phyloP scores from a whole-genome alignment of 1,284 basidiomycete species.

The Ustilago vetiveriae region DNA sequence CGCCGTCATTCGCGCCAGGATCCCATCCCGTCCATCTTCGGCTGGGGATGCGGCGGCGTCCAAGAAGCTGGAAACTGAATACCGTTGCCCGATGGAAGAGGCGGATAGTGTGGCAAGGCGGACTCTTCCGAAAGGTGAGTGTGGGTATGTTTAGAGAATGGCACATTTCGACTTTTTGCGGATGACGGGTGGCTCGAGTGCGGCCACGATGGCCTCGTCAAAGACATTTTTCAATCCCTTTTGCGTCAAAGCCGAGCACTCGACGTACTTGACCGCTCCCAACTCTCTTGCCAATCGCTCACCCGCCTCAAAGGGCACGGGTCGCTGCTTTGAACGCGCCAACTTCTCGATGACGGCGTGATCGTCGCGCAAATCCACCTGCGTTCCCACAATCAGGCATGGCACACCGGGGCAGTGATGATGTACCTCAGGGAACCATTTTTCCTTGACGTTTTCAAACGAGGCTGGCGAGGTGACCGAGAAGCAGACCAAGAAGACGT shows the following conservation, averaged over 20 bases:
- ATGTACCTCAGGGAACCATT: slow-evolving; percentile 99
- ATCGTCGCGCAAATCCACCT: slow-evolving; percentile 96
- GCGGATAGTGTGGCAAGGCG: background rate
- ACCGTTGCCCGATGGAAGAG: background rate
- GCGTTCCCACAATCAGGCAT: slow-evolving; percentile 97
- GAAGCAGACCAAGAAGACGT: slow-evolving; percentile 99
- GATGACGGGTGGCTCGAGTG: slow-evolving; percentile 91
- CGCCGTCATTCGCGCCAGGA: too few relatives aligned
- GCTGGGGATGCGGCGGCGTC: background rate
- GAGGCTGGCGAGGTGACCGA: slow-evolving; percentile 97
- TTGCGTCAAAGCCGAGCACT: slow-evolving; percentile 98
- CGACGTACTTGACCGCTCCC: slow-evolving; percentile 98
- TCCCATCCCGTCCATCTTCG: too few relatives aligned
- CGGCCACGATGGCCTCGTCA: slow-evolving; percentile 99
- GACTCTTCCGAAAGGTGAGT: slow-evolving; percentile 5
- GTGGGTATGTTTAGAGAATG: slow-evolving; percentile 74
- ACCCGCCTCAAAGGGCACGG: slow-evolving; percentile 86
- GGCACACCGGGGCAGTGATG: slow-evolving; percentile 99
- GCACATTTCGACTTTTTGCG: slow-evolving; percentile 83
- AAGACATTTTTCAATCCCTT: slow-evolving; percentile 99
- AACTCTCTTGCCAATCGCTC: slow-evolving; percentile 93
- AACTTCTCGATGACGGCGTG: slow-evolving; percentile 92
- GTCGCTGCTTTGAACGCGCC: slow-evolving; percentile 92
- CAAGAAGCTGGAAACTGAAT: background rate
- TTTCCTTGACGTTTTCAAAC: slow-evolving; percentile 99